Evolutionary conservation across 1,139 yeast genomes (phyloP).

Genomic region (Lodderomyces parapsilosis): DNA sequence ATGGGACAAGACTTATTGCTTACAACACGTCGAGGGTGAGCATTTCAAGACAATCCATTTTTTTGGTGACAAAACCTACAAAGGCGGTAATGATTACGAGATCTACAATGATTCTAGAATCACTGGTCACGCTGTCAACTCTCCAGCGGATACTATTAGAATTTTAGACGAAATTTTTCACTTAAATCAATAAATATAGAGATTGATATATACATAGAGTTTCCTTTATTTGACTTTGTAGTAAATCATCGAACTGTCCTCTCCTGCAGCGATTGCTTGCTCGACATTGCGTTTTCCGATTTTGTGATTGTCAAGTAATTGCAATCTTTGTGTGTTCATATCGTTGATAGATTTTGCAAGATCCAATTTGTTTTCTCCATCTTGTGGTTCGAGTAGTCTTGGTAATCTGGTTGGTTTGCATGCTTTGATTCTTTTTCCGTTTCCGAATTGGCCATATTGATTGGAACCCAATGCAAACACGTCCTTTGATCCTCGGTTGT

Average conservation of each 20-base stretch:
- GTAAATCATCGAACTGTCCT: conserved; percentile 60
- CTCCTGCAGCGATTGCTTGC: conserved; percentile 66
- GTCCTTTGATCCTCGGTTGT: conserved; percentile 50
- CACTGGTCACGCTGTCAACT: conserved; percentile 88
- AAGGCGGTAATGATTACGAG: conserved; percentile 99
- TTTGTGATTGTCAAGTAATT: conserved; percentile 31
- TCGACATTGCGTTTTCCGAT: conserved; percentile 29
- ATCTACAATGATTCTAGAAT: conserved; percentile 90
- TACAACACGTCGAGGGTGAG: conserved; percentile 86
- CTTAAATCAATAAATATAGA: conserved; percentile 20
- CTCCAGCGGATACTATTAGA: conserved; percentile 84
- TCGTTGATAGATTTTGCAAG: conserved; percentile 32
- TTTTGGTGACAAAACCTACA: conserved; percentile 96
- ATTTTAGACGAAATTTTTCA: conserved; percentile 81
- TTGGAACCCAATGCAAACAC: conserved; percentile 84
- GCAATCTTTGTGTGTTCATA: conserved; percentile 45
- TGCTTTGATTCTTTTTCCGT: conserved; percentile 65
- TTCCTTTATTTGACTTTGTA: conserved; percentile 32
- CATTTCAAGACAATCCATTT: conserved; percentile 87
- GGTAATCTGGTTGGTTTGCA: conserved; percentile 59
- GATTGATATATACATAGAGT: background rate
- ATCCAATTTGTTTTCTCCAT: conserved; percentile 21
- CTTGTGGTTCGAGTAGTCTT: conserved; percentile 55
- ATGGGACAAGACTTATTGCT: conserved; percentile 99
- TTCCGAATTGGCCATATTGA: conserved; percentile 79